Base-by-base conservation (phyloP, 768 basidiomycete species). In the Rhizopogon roseolus region DNA sequence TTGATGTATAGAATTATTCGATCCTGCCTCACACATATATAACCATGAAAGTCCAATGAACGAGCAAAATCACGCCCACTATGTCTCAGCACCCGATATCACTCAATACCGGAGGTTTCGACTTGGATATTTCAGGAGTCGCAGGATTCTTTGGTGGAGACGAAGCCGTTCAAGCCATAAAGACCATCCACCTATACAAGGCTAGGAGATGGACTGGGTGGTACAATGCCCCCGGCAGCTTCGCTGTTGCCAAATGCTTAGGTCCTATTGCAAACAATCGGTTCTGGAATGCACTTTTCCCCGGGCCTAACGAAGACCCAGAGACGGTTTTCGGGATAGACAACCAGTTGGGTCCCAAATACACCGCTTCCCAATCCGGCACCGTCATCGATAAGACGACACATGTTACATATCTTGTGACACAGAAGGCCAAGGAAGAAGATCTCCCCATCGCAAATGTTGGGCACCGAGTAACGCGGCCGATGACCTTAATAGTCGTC, bases 311-410 rank as follows among this genome's bases (percentile, higher is more conserved):
- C 28, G 56, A 63, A 28, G 39, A 64, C 22, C 66, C 71, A 1
- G 52, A 61, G 27, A 7, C 41, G n/a, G 61, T 63, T 11, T 71
- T 71, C 44, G 56, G 54, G 6, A 49, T 71, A 41, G 60, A 57
- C n/a, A 71, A 66, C 14, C 55, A 56, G 42, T 11, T n/a, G 40
- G 71, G 71, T 2, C 89, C 89, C 40, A 87, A 88, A 58, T 93
- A 81, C 66, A 82, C 84, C 57, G 83, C 87, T 1, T 81, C 88
- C 58, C 84, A n/a, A 71, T 93, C 48, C 78, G 87, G 67, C 69
- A 88, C 57, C 78, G 74, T 52, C 66, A 72, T 41, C 75, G 66
- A 3, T 63, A 67, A 5, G 73, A 80, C 62, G 75, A 80, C 41
- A 73, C 85, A 25, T 70, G 80, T 62, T 82, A 90, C 28, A 76